Percentiles rank a stretch among this genome's conserved stretches.
phyloP scores from a whole-genome alignment of 768 basidiomycete species.

The Russula vinacea region DNA sequence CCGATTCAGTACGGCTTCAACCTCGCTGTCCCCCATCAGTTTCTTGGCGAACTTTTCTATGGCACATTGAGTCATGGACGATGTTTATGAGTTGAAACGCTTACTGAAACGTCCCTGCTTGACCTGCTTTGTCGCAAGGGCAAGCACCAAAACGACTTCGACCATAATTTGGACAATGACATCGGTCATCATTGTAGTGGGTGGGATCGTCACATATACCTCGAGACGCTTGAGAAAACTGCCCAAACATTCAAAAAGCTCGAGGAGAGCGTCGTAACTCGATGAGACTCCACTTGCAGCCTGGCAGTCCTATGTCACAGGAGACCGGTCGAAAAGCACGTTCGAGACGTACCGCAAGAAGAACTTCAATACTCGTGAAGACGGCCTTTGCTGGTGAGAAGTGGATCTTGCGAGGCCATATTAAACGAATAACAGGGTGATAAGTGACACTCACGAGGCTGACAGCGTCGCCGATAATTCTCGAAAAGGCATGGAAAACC shows the following conservation, averaged over 20 bases:
- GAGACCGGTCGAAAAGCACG: not conserved
- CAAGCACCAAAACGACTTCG: not conserved
- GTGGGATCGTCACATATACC: not conserved
- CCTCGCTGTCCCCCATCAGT: not conserved
- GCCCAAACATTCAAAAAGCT: not conserved
- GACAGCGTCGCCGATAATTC: not conserved
- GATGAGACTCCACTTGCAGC: not conserved
- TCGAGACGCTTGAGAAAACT: not conserved
- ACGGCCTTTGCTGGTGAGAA: not conserved
- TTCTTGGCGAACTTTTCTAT: not conserved
- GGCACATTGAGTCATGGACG: not conserved
- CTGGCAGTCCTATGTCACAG: not conserved
- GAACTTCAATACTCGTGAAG: not conserved
- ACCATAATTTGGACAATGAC: not conserved
- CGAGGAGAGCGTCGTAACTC: conserved; percentile 13
- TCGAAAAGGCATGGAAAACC: not conserved
- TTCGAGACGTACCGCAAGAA: not conserved
- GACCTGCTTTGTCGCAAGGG: not conserved
- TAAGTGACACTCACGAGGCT: not conserved
- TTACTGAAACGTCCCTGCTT: not conserved
- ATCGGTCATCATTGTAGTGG: not conserved
- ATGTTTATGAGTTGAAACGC: not conserved
- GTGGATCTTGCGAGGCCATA: not conserved
- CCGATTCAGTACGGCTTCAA: not conserved
- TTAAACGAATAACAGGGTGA: not conserved